Evolutionary conservation across 2,329 filamentous ascomycete genomes (phyloP).

Genomic region (Hypomyces rosellus): DNA sequence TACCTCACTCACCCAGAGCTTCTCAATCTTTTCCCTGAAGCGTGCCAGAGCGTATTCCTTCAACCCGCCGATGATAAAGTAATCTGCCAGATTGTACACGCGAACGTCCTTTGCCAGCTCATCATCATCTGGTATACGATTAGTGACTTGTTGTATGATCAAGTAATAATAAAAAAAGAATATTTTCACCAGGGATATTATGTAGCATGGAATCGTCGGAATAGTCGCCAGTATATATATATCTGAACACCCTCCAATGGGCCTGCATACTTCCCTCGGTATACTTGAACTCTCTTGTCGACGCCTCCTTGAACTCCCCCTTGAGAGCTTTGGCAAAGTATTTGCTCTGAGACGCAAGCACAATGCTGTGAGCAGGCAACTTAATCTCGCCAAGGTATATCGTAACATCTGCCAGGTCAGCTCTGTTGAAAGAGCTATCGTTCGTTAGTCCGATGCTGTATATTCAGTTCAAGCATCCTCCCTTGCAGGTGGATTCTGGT

Average conservation of each 20-base stretch:
- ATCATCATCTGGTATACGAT: neutral
- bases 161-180: neutral
- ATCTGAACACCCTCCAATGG: constrained; percentile 10
- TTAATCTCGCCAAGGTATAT: neutral
- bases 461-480: too few relatives aligned
- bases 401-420: neutral
- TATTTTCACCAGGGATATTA: neutral
- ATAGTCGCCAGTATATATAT: constrained; percentile 12
- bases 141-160: neutral
- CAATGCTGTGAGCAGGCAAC: neutral
- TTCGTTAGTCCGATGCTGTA: too few relatives aligned
- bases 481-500: too few relatives aligned
- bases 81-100: constrained; percentile 6
- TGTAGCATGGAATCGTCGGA: neutral
- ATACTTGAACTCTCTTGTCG: constrained; percentile 3
- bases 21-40: neutral
- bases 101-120: constrained; percentile 8
- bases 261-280: constrained; percentile 9
- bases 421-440: neutral
- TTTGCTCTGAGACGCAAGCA: neutral
- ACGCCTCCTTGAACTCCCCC: neutral
- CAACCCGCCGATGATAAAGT: neutral
- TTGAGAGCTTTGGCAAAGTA: neutral
- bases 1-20: neutral
- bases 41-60: neutral